Percentiles rank a stretch among this genome's conserved stretches.
phyloP scores from a whole-genome alignment of 139 green algal species.

The Chlorella sp. region DNA sequence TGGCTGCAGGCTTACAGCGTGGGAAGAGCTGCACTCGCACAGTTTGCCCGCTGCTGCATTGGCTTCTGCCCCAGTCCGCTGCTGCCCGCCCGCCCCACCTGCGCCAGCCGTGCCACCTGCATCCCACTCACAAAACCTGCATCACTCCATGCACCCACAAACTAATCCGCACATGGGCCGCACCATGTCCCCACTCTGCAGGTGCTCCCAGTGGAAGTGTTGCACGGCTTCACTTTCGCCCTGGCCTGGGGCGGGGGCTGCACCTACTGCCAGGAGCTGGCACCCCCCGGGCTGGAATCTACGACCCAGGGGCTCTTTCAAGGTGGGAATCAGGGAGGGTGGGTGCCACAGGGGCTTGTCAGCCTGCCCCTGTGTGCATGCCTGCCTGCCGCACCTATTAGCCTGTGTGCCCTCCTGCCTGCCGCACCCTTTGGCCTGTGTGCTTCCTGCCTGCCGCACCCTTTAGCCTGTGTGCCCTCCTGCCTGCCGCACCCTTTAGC shows the following conservation, averaged over 20 bases:
- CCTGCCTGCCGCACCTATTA: neutral
- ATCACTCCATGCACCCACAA: too few relatives aligned
- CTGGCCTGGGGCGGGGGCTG: constrained; percentile 45
- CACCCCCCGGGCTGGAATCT: constrained; percentile 50
- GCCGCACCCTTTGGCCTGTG: neutral
- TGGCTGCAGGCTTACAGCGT: neutral
- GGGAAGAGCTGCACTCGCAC: neutral
- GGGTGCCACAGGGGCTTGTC: neutral
- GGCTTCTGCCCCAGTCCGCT: too few relatives aligned
- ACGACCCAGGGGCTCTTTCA: constrained; percentile 54
- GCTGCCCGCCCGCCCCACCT: too few relatives aligned
- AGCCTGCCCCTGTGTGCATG: neutral
- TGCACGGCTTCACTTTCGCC: constrained; percentile 63
- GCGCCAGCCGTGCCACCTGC: neutral
- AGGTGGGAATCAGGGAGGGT: neutral
- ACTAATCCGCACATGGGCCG: neutral
- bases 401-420: neutral
- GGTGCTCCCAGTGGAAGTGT: constrained; percentile 53
- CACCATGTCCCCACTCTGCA: neutral
- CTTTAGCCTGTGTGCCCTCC: neutral
- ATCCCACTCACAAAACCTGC: neutral
- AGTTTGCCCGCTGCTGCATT: neutral
- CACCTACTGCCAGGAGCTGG: constrained; percentile 41
- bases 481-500: neutral
- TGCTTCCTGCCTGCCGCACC: neutral